These are phyloP conservation scores for Rehmannia glutinosa DNA, from an alignment of 257 asterid genomes.

Conservation along the genomic window DNA sequence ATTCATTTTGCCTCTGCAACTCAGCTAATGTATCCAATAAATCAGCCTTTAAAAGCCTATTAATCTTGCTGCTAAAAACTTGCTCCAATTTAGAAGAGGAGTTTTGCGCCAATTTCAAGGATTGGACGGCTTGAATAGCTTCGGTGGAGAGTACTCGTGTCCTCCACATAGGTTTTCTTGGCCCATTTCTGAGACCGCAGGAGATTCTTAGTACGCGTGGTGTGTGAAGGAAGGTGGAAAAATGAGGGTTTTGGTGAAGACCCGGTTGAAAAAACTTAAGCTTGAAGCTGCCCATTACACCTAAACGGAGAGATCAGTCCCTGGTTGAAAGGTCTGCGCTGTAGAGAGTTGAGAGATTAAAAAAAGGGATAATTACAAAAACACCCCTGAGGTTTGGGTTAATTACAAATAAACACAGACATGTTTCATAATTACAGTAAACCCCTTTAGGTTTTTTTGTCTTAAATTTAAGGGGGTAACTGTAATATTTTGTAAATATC, in stretches of 20 bases:
- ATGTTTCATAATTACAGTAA: too few relatives aligned
- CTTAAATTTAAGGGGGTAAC: too few relatives aligned
- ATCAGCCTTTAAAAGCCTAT: slow-evolving; percentile 71
- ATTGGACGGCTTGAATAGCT: slow-evolving; percentile 74
- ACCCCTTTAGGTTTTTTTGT: too few relatives aligned
- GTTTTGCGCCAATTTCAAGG: slow-evolving; percentile 54
- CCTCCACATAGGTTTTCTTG: slow-evolving; percentile 67
- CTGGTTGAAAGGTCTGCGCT: too few relatives aligned
- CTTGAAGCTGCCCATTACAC: slow-evolving; percentile 26
- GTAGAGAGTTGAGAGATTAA: too few relatives aligned
- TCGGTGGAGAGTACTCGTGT: slow-evolving; percentile 62
- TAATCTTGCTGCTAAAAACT: slow-evolving; percentile 38
- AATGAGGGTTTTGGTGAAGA: slow-evolving; percentile 12
- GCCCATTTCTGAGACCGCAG: slow-evolving; percentile 65
- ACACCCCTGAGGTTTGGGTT: too few relatives aligned
- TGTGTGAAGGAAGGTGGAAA: slow-evolving; percentile 6
- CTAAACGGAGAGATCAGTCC: not conserved
- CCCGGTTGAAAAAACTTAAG: slow-evolving; percentile 22
- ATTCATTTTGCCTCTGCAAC: slow-evolving; percentile 66
- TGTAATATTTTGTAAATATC: too few relatives aligned
- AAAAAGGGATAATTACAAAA: too few relatives aligned
- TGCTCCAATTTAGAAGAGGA: slow-evolving; percentile 42
- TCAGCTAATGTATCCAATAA: slow-evolving; percentile 55
- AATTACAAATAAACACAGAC: too few relatives aligned
- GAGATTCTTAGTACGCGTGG: slow-evolving; percentile 10